phyloP scores from a whole-genome alignment of 148 eudicot genomes.

The Vaccinium darrowii region DNA sequence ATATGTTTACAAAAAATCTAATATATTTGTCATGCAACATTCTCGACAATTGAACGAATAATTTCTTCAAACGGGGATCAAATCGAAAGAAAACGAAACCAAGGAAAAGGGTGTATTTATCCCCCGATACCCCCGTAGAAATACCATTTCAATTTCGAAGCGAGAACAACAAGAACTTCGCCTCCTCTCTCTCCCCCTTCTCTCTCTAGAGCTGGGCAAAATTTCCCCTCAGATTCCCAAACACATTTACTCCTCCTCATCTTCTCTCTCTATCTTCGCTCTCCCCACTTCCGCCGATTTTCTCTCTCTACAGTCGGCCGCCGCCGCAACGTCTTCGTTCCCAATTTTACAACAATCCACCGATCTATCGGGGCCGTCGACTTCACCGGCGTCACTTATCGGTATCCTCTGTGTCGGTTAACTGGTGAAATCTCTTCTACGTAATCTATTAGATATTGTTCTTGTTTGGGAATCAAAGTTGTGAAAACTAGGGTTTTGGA shows the following conservation, averaged over 20 bases:
- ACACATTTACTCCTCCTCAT: too few relatives aligned
- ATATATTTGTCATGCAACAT: too few relatives aligned
- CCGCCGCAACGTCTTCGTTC: neutral
- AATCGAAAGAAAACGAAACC: neutral
- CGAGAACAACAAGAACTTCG: neutral
- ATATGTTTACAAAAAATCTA: too few relatives aligned
- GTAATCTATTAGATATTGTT: neutral
- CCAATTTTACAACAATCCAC: neutral
- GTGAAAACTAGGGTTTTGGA: neutral
- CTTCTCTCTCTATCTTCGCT: neutral
- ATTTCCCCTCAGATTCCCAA: too few relatives aligned
- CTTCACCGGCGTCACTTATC: neutral
- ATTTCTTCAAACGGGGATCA: neutral
- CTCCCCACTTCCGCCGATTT: neutral
- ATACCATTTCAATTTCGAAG: neutral
- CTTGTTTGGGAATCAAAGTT: neutral
- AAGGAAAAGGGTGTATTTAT: neutral
- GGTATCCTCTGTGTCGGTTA: neutral
- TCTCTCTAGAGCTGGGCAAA: too few relatives aligned
- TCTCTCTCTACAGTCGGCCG: neutral
- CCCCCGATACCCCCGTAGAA: neutral
- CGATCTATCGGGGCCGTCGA: slow-evolving; percentile 2
- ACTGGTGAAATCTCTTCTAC: neutral
- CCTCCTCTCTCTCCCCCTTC: neutral
- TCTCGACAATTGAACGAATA: too few relatives aligned